Evolutionary conservation across 2,329 filamentous ascomycete genomes (phyloP).

Genomic region (Monosporascus ibericus): DNA sequence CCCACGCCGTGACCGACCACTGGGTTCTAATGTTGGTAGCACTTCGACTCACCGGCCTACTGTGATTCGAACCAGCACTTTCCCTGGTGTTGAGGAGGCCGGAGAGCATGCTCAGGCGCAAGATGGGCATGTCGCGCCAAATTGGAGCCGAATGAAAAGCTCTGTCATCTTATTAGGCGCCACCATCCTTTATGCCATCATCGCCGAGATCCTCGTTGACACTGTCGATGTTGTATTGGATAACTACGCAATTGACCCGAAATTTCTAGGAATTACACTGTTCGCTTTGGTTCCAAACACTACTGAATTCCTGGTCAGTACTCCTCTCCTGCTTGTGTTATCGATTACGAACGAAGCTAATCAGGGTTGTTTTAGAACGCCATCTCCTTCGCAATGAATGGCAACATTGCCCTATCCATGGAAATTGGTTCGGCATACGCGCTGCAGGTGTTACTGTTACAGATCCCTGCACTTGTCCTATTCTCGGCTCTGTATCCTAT

Average conservation of each 20-base stretch:
- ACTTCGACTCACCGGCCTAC: slow-evolving; percentile 22
- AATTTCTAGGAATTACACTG: slow-evolving; percentile 92
- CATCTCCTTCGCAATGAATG: slow-evolving; percentile 99
- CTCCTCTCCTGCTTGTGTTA: neutral
- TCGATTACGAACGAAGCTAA: slow-evolving; percentile 7
- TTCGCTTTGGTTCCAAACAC: slow-evolving; percentile 98
- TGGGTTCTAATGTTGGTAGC: slow-evolving; percentile 19
- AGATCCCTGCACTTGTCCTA: slow-evolving; percentile 86
- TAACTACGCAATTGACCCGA: slow-evolving; percentile 88
- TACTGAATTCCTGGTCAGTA: slow-evolving; percentile 84
- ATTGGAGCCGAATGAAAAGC: slow-evolving; percentile 92
- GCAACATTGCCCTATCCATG: slow-evolving; percentile 97
- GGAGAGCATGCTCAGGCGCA: slow-evolving; percentile 38
- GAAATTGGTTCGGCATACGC: slow-evolving; percentile 98
- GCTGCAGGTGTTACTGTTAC: slow-evolving; percentile 88
- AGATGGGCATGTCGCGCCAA: slow-evolving; percentile 93
- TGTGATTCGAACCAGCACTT: slow-evolving; percentile 30
- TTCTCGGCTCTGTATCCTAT: slow-evolving; percentile 73
- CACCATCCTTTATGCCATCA: slow-evolving; percentile 89
- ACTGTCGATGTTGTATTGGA: slow-evolving; percentile 95
- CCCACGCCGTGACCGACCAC: slow-evolving; percentile 32
- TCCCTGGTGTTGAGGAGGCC: slow-evolving; percentile 41
- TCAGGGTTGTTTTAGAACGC: slow-evolving; percentile 59
- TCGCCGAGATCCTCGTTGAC: slow-evolving; percentile 93
- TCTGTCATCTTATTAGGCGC: slow-evolving; percentile 81